Conservation (phyloP, 805 yeast genomes). For the Schwanniomyces polymorphus region DNA sequence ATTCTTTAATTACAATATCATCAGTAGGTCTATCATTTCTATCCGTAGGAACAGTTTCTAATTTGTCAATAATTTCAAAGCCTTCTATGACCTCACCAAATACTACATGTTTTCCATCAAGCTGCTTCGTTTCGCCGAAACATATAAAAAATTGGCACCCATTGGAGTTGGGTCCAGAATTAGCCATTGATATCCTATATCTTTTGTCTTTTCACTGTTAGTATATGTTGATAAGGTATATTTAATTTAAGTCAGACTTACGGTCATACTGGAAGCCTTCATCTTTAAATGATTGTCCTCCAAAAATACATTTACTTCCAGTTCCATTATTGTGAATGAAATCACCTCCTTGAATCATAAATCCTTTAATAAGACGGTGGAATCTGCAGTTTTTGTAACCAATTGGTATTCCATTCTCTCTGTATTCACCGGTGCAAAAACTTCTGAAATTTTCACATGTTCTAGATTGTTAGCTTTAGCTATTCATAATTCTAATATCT, state of each 20-base stretch:
- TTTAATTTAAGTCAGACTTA: conserved; percentile 10
- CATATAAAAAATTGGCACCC: conserved; percentile 90
- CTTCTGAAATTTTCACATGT: conserved; percentile 54
- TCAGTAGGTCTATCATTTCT: conserved; percentile 10
- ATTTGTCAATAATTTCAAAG: conserved; percentile 67
- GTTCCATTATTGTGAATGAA: conserved; percentile 45
- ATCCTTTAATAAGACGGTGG: conserved; percentile 44
- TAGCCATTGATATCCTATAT: conserved; percentile 37
- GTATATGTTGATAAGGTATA: background rate
- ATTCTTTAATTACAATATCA: conserved; percentile 11
- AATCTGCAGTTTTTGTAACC: conserved; percentile 42
- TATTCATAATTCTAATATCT: background rate
- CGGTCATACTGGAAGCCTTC: conserved; percentile 36
- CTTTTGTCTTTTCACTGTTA: conserved; percentile 15
- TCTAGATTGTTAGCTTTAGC: conserved; percentile 11
- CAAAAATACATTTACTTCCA: conserved; percentile 44
- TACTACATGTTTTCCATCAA: conserved; percentile 93
- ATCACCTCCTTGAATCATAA: conserved; percentile 50
- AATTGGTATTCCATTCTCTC: conserved; percentile 35
- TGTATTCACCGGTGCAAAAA: conserved; percentile 51
- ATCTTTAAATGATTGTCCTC: conserved; percentile 40
- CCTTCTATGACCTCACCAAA: conserved; percentile 92
- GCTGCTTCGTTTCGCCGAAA: conserved; percentile 85
- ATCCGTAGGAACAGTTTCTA: conserved; percentile 10
- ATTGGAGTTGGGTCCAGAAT: conserved; percentile 89